Percentiles rank a stretch among this genome's conserved stretches.
These are phyloP conservation scores for Penicillium sp. DNA, from an alignment of 2,329 filamentous ascomycete species.

Conservation along the genomic window DNA sequence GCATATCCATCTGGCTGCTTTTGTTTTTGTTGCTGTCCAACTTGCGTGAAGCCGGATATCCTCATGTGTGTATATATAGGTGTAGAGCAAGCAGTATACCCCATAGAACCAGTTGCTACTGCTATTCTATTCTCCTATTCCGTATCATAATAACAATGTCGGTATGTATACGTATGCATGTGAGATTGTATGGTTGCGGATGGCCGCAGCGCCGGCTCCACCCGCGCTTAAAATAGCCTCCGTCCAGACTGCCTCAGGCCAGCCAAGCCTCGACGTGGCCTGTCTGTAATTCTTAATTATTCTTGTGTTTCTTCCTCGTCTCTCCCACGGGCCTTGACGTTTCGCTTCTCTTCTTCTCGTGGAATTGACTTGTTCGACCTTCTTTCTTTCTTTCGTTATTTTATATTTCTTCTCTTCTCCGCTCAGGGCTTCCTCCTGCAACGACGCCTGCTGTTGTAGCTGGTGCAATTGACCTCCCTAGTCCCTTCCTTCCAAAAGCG, in stretches of 20 bases:
- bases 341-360: constrained; percentile 13
- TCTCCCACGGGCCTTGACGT: background rate
- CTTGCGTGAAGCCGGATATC: constrained; percentile 5
- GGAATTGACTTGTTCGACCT: constrained; percentile 7
- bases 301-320: background rate
- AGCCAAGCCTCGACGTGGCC: constrained; percentile 8
- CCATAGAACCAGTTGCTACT: constrained; percentile 3
- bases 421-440: background rate
- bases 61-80: constrained; percentile 9
- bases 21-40: background rate
- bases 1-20: background rate
- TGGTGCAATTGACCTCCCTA: background rate
- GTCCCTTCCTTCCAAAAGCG: background rate
- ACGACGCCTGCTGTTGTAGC: background rate
- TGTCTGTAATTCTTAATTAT: background rate
- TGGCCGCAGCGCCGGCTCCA: background rate
- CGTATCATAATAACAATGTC: background rate
- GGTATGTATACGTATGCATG: background rate
- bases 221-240: constrained; percentile 11
- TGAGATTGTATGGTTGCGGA: background rate
- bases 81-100: constrained; percentile 11
- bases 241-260: background rate
- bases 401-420: constrained; percentile 5
- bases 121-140: background rate
- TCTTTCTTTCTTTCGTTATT: constrained; percentile 13